Conservation (phyloP, 257 asterid genomes). For the Rubia yunnanensis region DNA sequence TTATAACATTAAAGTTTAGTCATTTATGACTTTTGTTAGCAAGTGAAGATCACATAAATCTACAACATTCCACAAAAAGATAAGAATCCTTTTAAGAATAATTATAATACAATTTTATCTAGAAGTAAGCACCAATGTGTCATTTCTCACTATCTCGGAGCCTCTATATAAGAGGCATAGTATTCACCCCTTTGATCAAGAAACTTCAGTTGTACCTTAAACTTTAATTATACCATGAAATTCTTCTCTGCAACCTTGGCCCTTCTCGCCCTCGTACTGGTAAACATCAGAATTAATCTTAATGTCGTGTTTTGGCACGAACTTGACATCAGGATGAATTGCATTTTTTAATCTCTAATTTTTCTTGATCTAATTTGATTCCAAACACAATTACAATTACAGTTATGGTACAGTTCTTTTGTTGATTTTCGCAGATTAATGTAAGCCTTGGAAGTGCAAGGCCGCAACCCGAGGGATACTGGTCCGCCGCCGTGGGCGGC, state of each 20-base stretch:
- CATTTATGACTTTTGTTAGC: too few species aligned
- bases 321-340: too few species aligned
- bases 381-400: too few species aligned
- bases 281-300: not conserved
- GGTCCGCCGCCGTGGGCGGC: slow-evolving; percentile 2
- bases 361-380: not conserved
- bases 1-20: too few species aligned
- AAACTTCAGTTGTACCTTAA: not conserved
- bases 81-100: too few species aligned
- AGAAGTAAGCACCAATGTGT: too few species aligned
- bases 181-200: not conserved
- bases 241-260: not conserved
- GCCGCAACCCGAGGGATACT: slow-evolving; percentile 1
- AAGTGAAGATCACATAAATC: too few species aligned
- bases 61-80: too few species aligned
- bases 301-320: not conserved
- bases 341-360: not conserved
- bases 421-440: slow-evolving; percentile 1
- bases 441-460: not conserved
- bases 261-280: not conserved
- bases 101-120: too few species aligned
- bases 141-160: not conserved
- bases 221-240: not conserved
- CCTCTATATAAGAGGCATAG: not conserved
- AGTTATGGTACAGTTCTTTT: too few species aligned